Base-by-base conservation (phyloP, 2,329 filamentous ascomycete species). In the Pestalotiopsis sp. region DNA sequence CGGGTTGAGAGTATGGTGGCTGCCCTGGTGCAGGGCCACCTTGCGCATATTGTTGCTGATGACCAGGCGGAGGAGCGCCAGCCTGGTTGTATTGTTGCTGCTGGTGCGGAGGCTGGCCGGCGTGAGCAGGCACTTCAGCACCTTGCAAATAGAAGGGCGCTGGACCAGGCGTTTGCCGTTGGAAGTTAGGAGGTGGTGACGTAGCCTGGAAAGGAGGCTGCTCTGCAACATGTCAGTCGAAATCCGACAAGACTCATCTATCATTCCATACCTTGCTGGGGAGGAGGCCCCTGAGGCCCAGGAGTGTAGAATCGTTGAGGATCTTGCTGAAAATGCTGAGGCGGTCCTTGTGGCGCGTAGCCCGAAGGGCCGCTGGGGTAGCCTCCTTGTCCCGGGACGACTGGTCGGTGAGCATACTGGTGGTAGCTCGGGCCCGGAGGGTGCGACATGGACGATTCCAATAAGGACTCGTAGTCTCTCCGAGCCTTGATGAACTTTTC, bases 401-500 rank as follows among this genome's bases (percentile, higher is more conserved):
- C 82, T 13, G 87, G 86, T 39, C 86, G 83, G 80, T 89, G 83
- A 58, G 84, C 82, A 71, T 90, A 90, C 73, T 93, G 90, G 74
- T 92, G 91, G 78, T 95, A 96, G 72, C 87, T 89, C 61, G 91
- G 89, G 76, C 93, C 92, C 65, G 93, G 90, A n/a, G 95, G 92
- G 74, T 98, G 95, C 1, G 95, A 91, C 95, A 99, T 98, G 67
- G 95, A 98, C 20, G 93, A 92, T 80, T 99, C 96, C 23, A 99
- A 85, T n/a, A 99, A 87, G 38, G 93, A 91, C 81, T 99, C 96
- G 79, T 99, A 99, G 81, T 99, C 96, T 75, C 95, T 90, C 72
- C 96, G 91, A 60, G 96, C 96, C 82, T 99, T 99, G 86, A 99
- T 98, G 81, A 99, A 99, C 83, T 98, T 98, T 81, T 99, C 96